Conservation (phyloP, 352 stramenopile genomes). For the Pythium aquatile region DNA sequence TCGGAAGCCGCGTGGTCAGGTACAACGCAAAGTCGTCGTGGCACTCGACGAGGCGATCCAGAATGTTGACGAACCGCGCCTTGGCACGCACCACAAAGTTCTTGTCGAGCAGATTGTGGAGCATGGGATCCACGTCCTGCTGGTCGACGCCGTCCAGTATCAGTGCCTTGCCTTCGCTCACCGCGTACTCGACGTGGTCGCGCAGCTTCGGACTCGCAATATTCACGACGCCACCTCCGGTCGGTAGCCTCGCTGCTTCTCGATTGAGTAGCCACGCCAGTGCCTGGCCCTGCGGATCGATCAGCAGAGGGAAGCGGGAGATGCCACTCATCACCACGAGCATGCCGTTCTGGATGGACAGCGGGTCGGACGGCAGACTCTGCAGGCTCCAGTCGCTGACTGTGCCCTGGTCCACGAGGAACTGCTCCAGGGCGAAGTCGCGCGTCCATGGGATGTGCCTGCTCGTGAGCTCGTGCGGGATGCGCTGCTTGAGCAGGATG, state of each 20-base stretch:
- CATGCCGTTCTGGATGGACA: conserved; percentile 92
- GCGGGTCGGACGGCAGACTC: conserved; percentile 79
- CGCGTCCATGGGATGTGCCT: conserved; percentile 67
- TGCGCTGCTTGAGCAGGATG: conserved; percentile 50
- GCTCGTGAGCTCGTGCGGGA: conserved; percentile 66
- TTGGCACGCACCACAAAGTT: conserved; percentile 62
- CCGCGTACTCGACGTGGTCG: conserved; percentile 85
- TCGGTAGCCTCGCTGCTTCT: conserved; percentile 61
- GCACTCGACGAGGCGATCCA: conserved; percentile 68
- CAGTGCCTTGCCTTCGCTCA: conserved; percentile 85
- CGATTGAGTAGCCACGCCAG: conserved; percentile 80
- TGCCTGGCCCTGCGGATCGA: conserved; percentile 90
- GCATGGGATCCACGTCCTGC: conserved; percentile 52
- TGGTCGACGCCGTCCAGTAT: conserved; percentile 76
- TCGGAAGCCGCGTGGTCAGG: conserved; percentile 59
- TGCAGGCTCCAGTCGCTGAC: conserved; percentile 89
- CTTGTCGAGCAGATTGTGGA: conserved; percentile 68
- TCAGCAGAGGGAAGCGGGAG: conserved; percentile 80
- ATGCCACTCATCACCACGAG: conserved; percentile 64
- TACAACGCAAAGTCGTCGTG: conserved; percentile 68
- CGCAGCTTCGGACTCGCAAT: conserved; percentile 66
- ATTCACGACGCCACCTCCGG: conserved; percentile 53
- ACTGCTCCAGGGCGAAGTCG: conserved; percentile 60
- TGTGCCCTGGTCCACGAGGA: conserved; percentile 74
- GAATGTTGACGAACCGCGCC: conserved; percentile 62